Percentiles rank a stretch among this genome's conserved stretches.
These are phyloP conservation scores for Colletotrichum brevisporum DNA, from an alignment of 2,329 filamentous ascomycete genomes.

Conservation along the genomic window DNA sequence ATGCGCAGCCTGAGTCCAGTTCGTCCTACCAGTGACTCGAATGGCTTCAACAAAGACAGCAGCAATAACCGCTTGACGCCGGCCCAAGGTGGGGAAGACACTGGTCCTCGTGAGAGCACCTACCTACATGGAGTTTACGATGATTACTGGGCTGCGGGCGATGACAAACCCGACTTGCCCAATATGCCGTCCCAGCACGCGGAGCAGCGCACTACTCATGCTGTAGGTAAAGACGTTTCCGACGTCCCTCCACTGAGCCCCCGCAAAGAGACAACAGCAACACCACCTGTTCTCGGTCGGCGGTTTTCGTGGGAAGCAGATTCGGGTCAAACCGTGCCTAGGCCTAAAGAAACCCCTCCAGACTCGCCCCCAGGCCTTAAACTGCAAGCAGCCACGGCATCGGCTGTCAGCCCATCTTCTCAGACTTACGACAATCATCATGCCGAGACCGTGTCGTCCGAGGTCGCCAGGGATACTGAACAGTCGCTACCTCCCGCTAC, in stretches of 20 bases:
- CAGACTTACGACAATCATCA: not conserved
- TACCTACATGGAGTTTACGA: constrained; percentile 78
- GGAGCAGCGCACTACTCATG: constrained; percentile 1
- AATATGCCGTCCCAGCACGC: constrained; percentile 17
- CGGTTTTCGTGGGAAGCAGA: constrained; percentile 62
- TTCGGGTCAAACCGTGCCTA: constrained; percentile 42
- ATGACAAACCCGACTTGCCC: constrained; percentile 52
- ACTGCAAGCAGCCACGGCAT: not conserved
- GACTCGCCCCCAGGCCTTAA: constrained; percentile 10
- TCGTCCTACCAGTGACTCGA: constrained; percentile 45
- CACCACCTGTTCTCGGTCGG: constrained; percentile 28
- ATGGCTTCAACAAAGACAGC: constrained; percentile 15
- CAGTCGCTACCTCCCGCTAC: constrained; percentile 2
- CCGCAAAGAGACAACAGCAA: constrained; percentile 36
- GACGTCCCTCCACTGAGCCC: constrained; percentile 38
- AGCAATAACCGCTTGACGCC: constrained; percentile 12
- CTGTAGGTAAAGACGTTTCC: constrained; percentile 11
- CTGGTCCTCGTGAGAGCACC: constrained; percentile 66
- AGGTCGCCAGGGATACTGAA: constrained; percentile 10
- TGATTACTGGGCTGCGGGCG: constrained; percentile 72
- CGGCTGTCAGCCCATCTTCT: not conserved
- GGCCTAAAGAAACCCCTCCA: constrained; percentile 7
- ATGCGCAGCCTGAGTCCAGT: constrained; percentile 75
- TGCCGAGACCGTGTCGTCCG: not conserved
- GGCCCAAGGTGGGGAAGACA: constrained; percentile 12